phyloP scores from a whole-genome alignment of 495 filamentous ascomycete genomes.

The Daldinia childiae region DNA sequence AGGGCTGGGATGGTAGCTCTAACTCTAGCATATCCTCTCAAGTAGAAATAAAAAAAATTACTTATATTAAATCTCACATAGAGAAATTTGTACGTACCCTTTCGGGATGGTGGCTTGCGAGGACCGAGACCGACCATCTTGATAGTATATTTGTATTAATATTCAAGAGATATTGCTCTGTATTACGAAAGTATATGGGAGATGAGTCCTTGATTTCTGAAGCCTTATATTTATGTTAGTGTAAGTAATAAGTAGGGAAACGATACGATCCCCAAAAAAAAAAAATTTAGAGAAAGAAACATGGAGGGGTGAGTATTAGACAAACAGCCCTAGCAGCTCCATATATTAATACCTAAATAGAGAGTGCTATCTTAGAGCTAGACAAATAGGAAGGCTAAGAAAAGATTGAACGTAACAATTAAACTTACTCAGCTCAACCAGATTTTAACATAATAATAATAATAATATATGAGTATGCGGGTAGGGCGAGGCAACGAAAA shows the following conservation, averaged over 20 bases:
- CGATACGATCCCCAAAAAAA: not conserved
- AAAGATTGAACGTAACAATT: slow-evolving; percentile 2
- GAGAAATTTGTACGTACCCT: slow-evolving; percentile 63
- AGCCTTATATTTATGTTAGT: slow-evolving; percentile 11
- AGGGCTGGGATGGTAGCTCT: not conserved
- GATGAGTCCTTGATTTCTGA: slow-evolving; percentile 8
- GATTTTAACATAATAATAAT: slow-evolving; percentile 22
- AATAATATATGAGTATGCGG: slow-evolving; percentile 17
- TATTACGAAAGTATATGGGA: slow-evolving; percentile 4
- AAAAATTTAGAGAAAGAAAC: not conserved
- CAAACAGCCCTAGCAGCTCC: slow-evolving; percentile 16
- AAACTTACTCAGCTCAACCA: slow-evolving; percentile 43
- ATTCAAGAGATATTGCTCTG: slow-evolving; percentile 12
- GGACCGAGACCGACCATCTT: slow-evolving; percentile 82
- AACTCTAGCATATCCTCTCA: not conserved
- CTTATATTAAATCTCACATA: slow-evolving; percentile 24
- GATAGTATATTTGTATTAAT: slow-evolving; percentile 35
- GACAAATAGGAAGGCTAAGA: slow-evolving; percentile 17
- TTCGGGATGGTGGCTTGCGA: slow-evolving; percentile 76
- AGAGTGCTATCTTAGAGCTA: slow-evolving; percentile 12
- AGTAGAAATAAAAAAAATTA: not conserved
- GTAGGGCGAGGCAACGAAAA: slow-evolving; percentile 28
- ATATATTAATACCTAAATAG: slow-evolving; percentile 25
- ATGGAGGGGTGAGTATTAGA: slow-evolving; percentile 14
- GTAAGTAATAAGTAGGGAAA: not conserved